These are phyloP conservation scores for Eimeria tenella DNA, from an alignment of 169 alveolate genomes.

Conservation along the genomic window DNA sequence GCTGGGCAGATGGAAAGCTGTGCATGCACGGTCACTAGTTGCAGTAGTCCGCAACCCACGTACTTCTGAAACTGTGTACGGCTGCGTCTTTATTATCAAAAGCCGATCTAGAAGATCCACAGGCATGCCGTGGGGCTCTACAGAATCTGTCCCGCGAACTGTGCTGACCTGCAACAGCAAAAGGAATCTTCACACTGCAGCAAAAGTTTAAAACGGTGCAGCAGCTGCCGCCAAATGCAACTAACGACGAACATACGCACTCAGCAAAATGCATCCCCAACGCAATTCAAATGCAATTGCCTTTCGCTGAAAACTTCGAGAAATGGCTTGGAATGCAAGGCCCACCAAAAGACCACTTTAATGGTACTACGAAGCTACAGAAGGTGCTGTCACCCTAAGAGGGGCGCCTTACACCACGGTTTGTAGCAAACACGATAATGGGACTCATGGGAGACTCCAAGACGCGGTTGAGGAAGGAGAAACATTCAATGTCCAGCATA, in stretches of 20 bases:
- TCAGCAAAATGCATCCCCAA: no score
- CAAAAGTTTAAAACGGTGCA: no score
- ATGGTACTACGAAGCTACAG: neutral
- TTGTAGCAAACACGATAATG: conserved; percentile 98
- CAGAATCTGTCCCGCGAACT: conserved; percentile 96
- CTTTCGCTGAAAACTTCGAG: no score
- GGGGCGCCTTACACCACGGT: conserved; percentile 95
- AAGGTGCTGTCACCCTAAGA: neutral
- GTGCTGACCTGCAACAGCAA: conserved; percentile 78
- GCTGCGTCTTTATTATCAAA: conserved; percentile 98
- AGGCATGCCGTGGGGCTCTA: conserved; percentile 99
- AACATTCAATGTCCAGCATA: conserved; percentile 99
- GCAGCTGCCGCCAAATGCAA: no score
- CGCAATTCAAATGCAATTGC: no score
- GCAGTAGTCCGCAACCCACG: neutral
- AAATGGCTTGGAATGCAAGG: no score
- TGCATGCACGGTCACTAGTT: no score
- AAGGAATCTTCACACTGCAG: no score
- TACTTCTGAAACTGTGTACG: conserved; percentile 95
- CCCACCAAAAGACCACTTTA: no score
- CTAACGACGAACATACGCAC: no score
- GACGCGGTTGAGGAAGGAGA: conserved; percentile 98
- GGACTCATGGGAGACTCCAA: conserved; percentile 99
- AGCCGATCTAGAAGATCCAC: conserved; percentile 99
- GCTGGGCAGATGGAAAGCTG: neutral